A percentile compares a stretch with the other conserved stretches of the same genome.
Evolutionary conservation across 257 asterid genomes (phyloP).

Genomic region (Dorcoceras hygrometricum): DNA sequence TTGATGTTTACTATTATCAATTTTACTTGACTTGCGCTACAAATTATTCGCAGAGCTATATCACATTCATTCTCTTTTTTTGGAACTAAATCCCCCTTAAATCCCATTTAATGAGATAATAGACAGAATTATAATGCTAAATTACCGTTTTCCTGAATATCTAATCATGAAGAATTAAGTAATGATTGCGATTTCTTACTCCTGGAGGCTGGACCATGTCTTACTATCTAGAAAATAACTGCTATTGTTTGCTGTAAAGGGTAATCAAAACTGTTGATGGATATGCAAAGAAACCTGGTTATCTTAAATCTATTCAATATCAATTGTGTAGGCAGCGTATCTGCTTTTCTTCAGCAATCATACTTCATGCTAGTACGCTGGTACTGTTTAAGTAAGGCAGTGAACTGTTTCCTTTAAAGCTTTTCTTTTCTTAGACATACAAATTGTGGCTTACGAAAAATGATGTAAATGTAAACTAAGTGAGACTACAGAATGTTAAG

Average conservation of each 20-base stretch:
- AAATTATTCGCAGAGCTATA: background rate
- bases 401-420: too few species aligned
- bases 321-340: background rate
- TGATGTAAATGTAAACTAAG: background rate
- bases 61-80: background rate
- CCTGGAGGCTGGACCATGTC: background rate
- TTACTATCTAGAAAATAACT: background rate
- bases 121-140: background rate
- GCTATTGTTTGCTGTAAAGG: background rate
- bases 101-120: background rate
- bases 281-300: background rate
- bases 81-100: background rate
- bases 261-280: background rate
- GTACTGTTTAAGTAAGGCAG: background rate
- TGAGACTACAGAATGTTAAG: background rate
- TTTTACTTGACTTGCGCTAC: background rate
- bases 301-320: background rate
- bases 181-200: background rate
- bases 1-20: too few species aligned
- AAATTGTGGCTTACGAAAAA: too few species aligned
- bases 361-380: background rate
- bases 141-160: background rate
- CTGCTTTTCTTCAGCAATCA: background rate
- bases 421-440: too few species aligned
- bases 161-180: too few species aligned